phyloP scores from a whole-genome alignment of 2,329 filamentous ascomycete genomes.

The Nakataea oryzae region DNA sequence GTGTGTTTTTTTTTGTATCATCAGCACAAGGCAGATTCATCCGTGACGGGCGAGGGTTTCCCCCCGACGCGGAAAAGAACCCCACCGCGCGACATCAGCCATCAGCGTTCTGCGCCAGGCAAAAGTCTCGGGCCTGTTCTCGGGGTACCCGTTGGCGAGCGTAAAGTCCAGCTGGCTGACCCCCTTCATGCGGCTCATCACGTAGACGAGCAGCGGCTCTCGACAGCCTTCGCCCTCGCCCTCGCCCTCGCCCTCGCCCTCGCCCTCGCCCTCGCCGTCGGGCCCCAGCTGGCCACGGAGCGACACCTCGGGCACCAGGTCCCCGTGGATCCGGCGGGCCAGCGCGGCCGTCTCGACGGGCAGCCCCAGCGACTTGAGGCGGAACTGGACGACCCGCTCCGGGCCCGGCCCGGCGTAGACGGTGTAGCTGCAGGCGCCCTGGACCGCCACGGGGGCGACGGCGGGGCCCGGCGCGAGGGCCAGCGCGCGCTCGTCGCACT shows the following conservation, averaged over 20 bases:
- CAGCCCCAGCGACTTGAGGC: conserved; percentile 21
- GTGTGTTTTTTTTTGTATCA: too few relatives aligned
- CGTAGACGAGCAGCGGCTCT: background rate
- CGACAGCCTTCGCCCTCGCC: background rate
- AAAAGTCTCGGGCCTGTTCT: too few relatives aligned
- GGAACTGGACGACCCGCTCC: conserved; percentile 26
- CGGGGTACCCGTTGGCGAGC: too few relatives aligned
- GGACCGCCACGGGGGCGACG: conserved; percentile 20
- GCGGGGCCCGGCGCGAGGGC: conserved; percentile 18
- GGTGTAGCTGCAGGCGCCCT: conserved; percentile 27
- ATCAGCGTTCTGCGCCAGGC: too few relatives aligned
- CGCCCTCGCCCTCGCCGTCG: background rate
- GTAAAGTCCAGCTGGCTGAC: too few relatives aligned
- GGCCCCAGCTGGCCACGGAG: background rate
- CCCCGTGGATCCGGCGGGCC: background rate
- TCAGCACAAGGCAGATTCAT: too few relatives aligned
- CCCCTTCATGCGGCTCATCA: background rate
- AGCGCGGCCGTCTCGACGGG: background rate
- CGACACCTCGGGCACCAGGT: background rate
- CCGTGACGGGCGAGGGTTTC: too few relatives aligned
- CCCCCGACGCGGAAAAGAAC: too few relatives aligned
- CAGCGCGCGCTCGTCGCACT: conserved; percentile 10
- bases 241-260: background rate
- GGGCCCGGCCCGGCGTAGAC: conserved; percentile 23
- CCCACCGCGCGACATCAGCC: too few relatives aligned